Base-by-base conservation (phyloP, 1,139 yeast species). In the Zygosaccharomyces sapae region DNA sequence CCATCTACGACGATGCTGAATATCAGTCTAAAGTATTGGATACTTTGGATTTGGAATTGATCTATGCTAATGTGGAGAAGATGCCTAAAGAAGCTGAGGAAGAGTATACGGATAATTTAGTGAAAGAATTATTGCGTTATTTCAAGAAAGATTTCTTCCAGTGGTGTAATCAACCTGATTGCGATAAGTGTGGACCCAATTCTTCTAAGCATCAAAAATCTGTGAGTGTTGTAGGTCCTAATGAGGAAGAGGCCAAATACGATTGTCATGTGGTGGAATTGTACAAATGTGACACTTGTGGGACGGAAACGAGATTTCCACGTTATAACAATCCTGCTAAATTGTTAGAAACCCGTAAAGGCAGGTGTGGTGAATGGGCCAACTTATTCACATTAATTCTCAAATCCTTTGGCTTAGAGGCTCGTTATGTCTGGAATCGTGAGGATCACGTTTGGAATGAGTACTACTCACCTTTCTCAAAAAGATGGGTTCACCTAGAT, bases 361-460 rank as follows among this genome's bases (percentile, higher is more conserved):
- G 97, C 0, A 71, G 98, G 40, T 90, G 98, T 67, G 98, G 98
- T 2, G 98, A 90, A 65, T 90, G 95, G 95, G 94, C 90, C 48
- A 86, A 86, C 58, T 79, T 94, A 53, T 89, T 90, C 61, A 75
- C 86, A 46, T 70, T 88, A 37, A 68, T 89, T 3, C 69, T 90
- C 49, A 74, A 81, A 36, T 81, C 95, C 0, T 67, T 89, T 33
- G 88, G 85, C 1, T 68, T 81, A 6, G 71, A 77, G 33, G 72
- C 76, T 0, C 68, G 98, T 47, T 89, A 84, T 61, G 73, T 89
- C 1, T 86, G 95, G 95, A 89, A 89, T 63, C 72, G 77, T 3
- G 98, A 90, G 62, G 97, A 90, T 61, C 98, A 90, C 63, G 97
- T 87, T 0, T 90, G 97, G 98, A 84, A 95, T 58, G 98, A 90